Evolutionary conservation across 345 rosid genomes (phyloP), one percentile per base, ranked within the genome.

Genomic region (Eucalyptus cloeziana): DNA sequence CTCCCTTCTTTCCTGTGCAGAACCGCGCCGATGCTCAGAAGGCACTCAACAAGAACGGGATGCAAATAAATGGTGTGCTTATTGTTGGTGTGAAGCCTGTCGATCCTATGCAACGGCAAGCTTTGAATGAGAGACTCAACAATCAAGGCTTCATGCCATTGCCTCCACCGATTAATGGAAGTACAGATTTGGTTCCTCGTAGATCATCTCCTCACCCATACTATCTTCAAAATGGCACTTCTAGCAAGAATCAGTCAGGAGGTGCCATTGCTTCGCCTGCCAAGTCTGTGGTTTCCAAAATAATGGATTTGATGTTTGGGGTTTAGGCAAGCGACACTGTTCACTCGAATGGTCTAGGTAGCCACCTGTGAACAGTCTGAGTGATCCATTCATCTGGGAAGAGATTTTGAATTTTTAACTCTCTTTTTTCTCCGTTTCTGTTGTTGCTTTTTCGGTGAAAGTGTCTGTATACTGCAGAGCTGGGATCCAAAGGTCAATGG

Each of bases 41-140:
- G 92, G 99, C 99, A 88, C 94, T 98, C 25, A 91, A 94, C 95
- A 98, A 96, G 95, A 92, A 95, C 24, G 99, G 99, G 88, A 91
- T 93, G 94, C 99, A 95, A 93, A 95, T 98, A 79, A 95, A 96
- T 49, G 97, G 98, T 87, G 96, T 93, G 22, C 93, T 97, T 85
- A 93, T 98, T 51, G 93, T 98, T 5, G 99, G 99, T 49, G 99
- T 98, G 92, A 97, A 97, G 92, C 96, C 94, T 30, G 95, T 98
- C 87, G 98, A 97, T 91, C 97, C 96, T n/a, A 92, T 95, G 90
- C 98, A 97, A 90, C 94, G 92, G 81, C 95, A 97, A 89, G 92
- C 96, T 47, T 88, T 97, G 92, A 94, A 95, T 54, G 98, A 95
- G 88, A 93, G 98, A 90, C 92, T 94, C 44, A 95, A 93, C 92